Evolutionary conservation across 495 filamentous ascomycete species (phyloP).

Genomic region (Chaetomium fimeti): DNA sequence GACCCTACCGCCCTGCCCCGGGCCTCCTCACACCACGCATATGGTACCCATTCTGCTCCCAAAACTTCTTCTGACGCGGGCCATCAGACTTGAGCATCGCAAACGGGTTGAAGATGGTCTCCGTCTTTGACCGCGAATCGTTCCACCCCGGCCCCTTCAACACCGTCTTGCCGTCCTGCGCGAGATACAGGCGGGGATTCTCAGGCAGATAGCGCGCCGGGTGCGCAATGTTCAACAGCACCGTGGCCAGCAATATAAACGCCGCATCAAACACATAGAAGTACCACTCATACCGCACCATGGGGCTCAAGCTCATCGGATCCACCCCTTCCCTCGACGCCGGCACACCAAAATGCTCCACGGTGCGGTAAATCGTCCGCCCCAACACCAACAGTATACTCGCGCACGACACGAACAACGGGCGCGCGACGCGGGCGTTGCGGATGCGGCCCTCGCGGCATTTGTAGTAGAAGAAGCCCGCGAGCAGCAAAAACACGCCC

Average conservation of each 20-base stretch:
- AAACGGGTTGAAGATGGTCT: slow-evolving; percentile 4
- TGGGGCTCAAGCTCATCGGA: neutral
- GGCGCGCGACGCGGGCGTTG: neutral
- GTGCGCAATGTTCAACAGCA: neutral
- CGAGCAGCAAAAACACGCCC: neutral
- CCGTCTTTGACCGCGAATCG: neutral
- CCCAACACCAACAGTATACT: neutral
- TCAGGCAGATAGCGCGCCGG: neutral
- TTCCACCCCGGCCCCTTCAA: slow-evolving; percentile 1
- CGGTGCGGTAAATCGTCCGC: neutral
- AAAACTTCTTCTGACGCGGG: neutral
- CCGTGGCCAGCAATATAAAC: neutral
- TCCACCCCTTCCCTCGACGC: neutral
- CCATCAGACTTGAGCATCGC: neutral
- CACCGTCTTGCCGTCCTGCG: neutral
- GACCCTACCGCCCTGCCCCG: neutral
- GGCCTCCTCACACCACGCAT: neutral
- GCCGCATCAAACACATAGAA: neutral
- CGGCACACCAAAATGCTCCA: neutral
- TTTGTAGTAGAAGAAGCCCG: neutral
- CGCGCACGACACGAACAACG: neutral
- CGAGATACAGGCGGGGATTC: neutral
- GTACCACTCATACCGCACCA: slow-evolving; percentile 7
- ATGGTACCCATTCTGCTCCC: slow-evolving; percentile 2
- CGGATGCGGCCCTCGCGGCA: neutral